Percentiles rank a stretch among this genome's conserved stretches.
These are phyloP conservation scores for Blastomyces emzantsi DNA, from an alignment of 2,329 filamentous ascomycete species.

Conservation along the genomic window DNA sequence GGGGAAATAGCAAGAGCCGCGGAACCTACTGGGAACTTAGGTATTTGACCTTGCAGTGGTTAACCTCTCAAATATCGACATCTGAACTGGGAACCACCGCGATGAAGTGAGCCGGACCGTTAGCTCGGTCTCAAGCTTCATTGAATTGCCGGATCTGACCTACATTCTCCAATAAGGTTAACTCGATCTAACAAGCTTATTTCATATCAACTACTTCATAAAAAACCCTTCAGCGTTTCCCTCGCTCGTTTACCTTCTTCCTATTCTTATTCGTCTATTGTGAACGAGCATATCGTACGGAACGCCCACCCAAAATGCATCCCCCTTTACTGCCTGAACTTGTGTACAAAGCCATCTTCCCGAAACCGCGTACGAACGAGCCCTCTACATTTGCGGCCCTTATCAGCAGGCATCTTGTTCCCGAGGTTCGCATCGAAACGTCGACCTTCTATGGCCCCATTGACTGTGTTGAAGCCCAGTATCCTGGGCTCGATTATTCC, in stretches of 20 bases:
- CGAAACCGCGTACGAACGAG: slow-evolving; percentile 47
- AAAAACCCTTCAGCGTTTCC: neutral
- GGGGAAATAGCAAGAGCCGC: neutral
- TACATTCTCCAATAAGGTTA: neutral
- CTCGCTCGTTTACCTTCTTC: neutral
- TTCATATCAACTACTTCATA: neutral
- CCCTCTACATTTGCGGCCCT: slow-evolving; percentile 51
- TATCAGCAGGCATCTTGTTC: slow-evolving; percentile 53
- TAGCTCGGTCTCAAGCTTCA: neutral
- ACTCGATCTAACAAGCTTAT: neutral
- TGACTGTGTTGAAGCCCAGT: slow-evolving; percentile 56
- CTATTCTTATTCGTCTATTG: neutral
- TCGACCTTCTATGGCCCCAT: slow-evolving; percentile 55
- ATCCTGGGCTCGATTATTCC: slow-evolving; percentile 57
- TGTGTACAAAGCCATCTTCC: slow-evolving; percentile 52
- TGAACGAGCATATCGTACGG: neutral
- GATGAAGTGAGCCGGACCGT: neutral
- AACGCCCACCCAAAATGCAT: slow-evolving; percentile 41
- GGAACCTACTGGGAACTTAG: neutral
- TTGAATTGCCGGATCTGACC: slow-evolving; percentile 1
- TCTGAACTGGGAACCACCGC: neutral
- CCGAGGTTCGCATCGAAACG: slow-evolving; percentile 57
- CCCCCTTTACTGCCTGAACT: slow-evolving; percentile 51
- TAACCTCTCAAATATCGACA: neutral
- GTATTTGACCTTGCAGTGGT: no score